Evolutionary conservation across 2,329 filamentous ascomycete genomes (phyloP).

Genomic region (Neofusicoccum laricinum): DNA sequence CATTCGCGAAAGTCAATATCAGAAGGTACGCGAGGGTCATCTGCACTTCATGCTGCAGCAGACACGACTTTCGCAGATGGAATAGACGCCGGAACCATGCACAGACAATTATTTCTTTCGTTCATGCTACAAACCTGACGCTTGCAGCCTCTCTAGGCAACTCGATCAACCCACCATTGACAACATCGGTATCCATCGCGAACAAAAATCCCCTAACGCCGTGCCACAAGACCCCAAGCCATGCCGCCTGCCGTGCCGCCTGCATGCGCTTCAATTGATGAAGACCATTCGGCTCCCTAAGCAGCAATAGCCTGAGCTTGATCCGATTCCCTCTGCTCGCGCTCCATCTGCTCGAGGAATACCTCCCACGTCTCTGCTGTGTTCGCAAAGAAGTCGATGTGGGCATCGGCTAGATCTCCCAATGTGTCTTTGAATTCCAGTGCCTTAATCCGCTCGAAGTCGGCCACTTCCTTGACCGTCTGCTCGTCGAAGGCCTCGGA

Average conservation of each 20-base stretch:
- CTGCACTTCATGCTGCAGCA: too few relatives aligned
- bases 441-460: conserved; percentile 96
- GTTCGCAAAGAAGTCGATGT: conserved; percentile 80
- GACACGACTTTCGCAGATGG: too few relatives aligned
- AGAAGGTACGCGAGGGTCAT: too few relatives aligned
- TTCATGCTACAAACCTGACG: background rate
- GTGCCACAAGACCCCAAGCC: background rate
- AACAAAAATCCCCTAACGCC: background rate
- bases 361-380: conserved; percentile 82
- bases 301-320: background rate
- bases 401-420: conserved; percentile 76
- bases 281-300: background rate
- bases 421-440: conserved; percentile 87
- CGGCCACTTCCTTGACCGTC: conserved; percentile 85
- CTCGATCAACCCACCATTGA: background rate
- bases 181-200: conserved; percentile 1
- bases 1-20: too few relatives aligned
- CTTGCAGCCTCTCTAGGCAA: background rate
- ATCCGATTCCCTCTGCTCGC: conserved; percentile 40
- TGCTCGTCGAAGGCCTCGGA: conserved; percentile 95
- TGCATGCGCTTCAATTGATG: background rate
- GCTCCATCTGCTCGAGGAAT: conserved; percentile 87
- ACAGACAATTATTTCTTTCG: background rate
- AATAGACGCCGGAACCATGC: too few relatives aligned
- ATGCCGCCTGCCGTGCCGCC: background rate